Evolutionary conservation across 495 filamentous ascomycete species (phyloP), one percentile per base, ranked within the genome.

Genomic region (Aspergillus panamensis): DNA sequence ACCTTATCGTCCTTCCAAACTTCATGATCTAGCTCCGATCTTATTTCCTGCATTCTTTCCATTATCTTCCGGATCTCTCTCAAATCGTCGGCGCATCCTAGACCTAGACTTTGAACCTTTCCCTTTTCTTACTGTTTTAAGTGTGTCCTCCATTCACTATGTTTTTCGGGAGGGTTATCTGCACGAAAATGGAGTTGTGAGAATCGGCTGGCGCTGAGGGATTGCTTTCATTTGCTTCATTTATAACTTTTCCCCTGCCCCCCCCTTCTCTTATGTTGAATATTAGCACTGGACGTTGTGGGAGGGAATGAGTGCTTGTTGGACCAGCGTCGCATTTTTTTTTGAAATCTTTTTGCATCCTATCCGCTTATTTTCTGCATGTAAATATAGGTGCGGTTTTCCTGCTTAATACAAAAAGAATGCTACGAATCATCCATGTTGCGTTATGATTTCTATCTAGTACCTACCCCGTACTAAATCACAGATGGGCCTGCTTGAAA

Each of bases 91-190:
- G 14, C 35, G 14, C 14, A n/a, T 12, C 14, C 35, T 69, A 68
- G 63, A 69, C 56, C 58, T 66, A 66, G 64, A 67, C 48, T 53
- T 61, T 20, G 51, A 30, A 29, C 43, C 17, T 44, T 58, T 47
- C 50, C 20, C 52, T 32, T 57, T 55, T 58, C 44, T 53, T 39
- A n/a, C 35, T 48, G 17, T 45, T 51, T 37, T 29, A 29, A 25
- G 25, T 25, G 25, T 63, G 2, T 19, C 37, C 25, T 57, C 5
- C 20, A 13, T 30, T 55, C 17, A 16, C 39, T 19, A 25, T 19
- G 33, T 19, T 32, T 25, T n/a, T 29, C 19, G 29, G 25, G 31
- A 44, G 53, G 8, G 54, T 53, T 35, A 51, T 53, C 54, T 50
- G 54, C 45, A 61, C 58, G 55, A 47, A 25, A 56, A 56, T 39